A percentile compares a stretch with the other conserved stretches of the same genome.
Evolutionary conservation across 202 grass and related monocot species (phyloP).

Genomic region (Panicum hallii): DNA sequence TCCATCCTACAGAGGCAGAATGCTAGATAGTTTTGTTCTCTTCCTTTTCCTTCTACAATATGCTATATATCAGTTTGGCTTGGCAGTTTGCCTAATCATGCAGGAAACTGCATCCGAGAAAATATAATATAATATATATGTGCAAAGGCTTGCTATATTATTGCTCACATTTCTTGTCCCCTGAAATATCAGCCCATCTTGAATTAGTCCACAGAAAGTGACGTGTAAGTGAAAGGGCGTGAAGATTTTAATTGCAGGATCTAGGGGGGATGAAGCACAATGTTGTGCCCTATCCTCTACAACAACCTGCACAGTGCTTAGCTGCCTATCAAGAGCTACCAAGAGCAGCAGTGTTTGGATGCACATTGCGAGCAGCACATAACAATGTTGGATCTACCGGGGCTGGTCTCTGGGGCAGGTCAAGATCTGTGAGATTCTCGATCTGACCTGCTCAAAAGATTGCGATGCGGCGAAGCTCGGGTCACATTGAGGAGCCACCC

Average conservation of each 20-base stretch:
- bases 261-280: slow-evolving; percentile 5
- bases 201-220: slow-evolving; percentile 20
- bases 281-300: slow-evolving; percentile 31
- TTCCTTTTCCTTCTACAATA: slow-evolving; percentile 7
- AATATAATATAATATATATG: slow-evolving; percentile 57
- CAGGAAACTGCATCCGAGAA: slow-evolving; percentile 56
- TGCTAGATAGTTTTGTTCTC: slow-evolving; percentile 56
- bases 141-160: slow-evolving; percentile 66
- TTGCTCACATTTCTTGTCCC: slow-evolving; percentile 45
- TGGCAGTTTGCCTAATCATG: slow-evolving; percentile 58
- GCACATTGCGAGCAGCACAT: slow-evolving; percentile 28
- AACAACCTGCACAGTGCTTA: slow-evolving; percentile 23
- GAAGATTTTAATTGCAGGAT: slow-evolving; percentile 12
- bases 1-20: slow-evolving; percentile 79
- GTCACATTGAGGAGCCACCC: slow-evolving; percentile 18
- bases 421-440: slow-evolving; percentile 57
- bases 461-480: slow-evolving; percentile 36
- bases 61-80: slow-evolving; percentile 46
- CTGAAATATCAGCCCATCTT: not conserved
- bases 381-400: slow-evolving; percentile 40
- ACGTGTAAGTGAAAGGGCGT: slow-evolving; percentile 40
- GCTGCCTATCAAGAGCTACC: slow-evolving; percentile 12
- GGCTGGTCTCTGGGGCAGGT: slow-evolving; percentile 35
- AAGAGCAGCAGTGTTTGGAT: slow-evolving; percentile 33
- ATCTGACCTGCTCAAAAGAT: slow-evolving; percentile 52